Evolutionary conservation across 2,329 filamentous ascomycete genomes (phyloP).

Genomic region (Magnaporthales sp.): DNA sequence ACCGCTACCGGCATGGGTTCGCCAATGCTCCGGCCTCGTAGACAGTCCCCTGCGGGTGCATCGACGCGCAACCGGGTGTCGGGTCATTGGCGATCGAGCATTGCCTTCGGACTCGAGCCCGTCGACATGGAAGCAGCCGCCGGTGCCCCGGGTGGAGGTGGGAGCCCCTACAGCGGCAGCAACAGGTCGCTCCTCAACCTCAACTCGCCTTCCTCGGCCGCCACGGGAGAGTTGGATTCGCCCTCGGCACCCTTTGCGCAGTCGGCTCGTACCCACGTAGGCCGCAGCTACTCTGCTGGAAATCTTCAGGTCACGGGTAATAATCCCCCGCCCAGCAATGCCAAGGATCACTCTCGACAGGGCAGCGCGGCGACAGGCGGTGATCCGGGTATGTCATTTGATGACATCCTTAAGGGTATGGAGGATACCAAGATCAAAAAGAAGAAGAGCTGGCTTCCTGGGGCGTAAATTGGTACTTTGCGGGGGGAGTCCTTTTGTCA

Average conservation of each 20-base stretch:
- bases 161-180: constrained; percentile 5
- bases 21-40: constrained; percentile 10
- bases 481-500: no score
- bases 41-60: constrained; percentile 12
- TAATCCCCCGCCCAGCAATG: background rate
- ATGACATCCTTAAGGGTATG: constrained; percentile 27
- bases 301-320: constrained; percentile 12
- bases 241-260: constrained; percentile 2
- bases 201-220: constrained; percentile 3
- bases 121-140: constrained; percentile 12
- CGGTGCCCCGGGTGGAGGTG: constrained; percentile 2
- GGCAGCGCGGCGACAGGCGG: background rate
- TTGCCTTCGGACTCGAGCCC: constrained; percentile 25
- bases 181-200: constrained; percentile 7
- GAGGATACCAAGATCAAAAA: constrained; percentile 19
- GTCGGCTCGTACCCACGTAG: background rate
- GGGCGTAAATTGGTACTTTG: background rate
- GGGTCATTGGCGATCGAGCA: constrained; percentile 21
- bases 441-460: constrained; percentile 16
- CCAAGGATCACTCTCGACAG: background rate
- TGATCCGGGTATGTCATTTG: constrained; percentile 22
- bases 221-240: background rate
- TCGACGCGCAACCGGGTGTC: constrained; percentile 6
- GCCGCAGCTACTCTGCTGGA: constrained; percentile 13
- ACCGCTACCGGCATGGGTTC: constrained; percentile 8